These are phyloP conservation scores for Tylopilus sp. DNA, from an alignment of 768 basidiomycete species.

Conservation along the genomic window DNA sequence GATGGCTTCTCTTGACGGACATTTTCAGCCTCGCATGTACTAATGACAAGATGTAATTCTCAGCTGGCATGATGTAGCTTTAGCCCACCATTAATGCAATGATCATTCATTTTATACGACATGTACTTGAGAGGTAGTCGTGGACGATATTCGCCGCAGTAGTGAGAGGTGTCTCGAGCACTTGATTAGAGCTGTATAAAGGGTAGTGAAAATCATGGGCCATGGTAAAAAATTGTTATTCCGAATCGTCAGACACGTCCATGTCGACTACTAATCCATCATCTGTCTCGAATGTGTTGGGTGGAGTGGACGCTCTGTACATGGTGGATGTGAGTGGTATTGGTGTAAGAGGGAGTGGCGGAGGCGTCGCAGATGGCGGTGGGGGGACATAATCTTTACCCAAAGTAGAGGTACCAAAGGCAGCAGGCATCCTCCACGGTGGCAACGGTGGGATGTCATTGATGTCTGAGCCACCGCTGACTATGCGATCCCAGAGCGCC, in stretches of 20 bases:
- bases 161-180: no score
- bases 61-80: constrained; percentile 21
- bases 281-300: background rate
- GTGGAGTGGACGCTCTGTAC: background rate
- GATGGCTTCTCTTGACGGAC: constrained; percentile 17
- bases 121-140: no score
- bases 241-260: constrained; percentile 28
- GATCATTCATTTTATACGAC: background rate
- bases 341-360: constrained; percentile 31
- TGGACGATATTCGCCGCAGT: no score
- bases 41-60: no score
- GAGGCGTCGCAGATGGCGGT: constrained; percentile 32
- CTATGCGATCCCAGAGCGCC: constrained; percentile 39
- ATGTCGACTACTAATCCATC: constrained; percentile 17
- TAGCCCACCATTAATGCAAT: constrained; percentile 13
- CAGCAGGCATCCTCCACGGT: constrained; percentile 25
- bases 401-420: constrained; percentile 8
- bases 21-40: no score
- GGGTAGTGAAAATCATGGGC: no score
- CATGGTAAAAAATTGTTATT: constrained; percentile 9
- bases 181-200: no score
- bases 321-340: constrained; percentile 1
- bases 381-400: constrained; percentile 26
- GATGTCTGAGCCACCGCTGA: constrained; percentile 14
- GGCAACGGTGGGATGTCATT: background rate